Evolutionary conservation across 495 filamentous ascomycete species (phyloP), one percentile per base, ranked within the genome.

Genomic region (Pseudomonodictys pantanalensis): DNA sequence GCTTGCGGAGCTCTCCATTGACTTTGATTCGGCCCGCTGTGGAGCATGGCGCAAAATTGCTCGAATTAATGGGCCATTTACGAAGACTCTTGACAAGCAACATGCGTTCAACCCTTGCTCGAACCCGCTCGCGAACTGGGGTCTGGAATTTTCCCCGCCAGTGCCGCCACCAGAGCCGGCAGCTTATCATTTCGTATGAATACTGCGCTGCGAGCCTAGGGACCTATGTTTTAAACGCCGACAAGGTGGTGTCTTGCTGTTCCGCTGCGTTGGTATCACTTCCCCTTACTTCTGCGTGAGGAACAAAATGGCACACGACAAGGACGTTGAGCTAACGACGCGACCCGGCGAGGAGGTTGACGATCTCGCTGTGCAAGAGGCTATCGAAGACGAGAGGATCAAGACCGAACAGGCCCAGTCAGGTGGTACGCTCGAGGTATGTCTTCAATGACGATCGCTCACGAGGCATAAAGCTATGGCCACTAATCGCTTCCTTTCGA

Each of bases 251-350:
- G 22, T 44, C 8, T 18, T 17, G 12, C 41, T 44, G 50, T 62
- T 7, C 43, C 59, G 20, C 33, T 50, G 28, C 41, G 30, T 43
- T 55, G 51, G 59, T 24, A 62, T 25, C 32, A 8, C 32, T 15
- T 8, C 32, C 32, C 32, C 32, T 35, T 35, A 8, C 8, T 35
- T 8, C 15, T 35, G 32, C 15, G 8, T 35, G 8, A 15, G 32
- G 15, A 15, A 15, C 11, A 49, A 32, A 10, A 64, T 58, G 61
- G 56, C 38, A 9, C 20, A 24, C 8, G 50, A 47, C 15, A 59
- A 59, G 44, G 62, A 65, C 45, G 30, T 65, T 46, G 62, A 65
- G 35, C 6, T 58, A 18, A 54, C 56, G 10, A 32, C 62, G 8
- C 41, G 50, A 49, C 11, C 26, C 24, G 42, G n/a, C 8, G 32